A percentile compares a stretch with the other conserved stretches of the same genome.
Conservation (phyloP, 441 rosid genomes). For the Populus trichocarpa region DNA sequence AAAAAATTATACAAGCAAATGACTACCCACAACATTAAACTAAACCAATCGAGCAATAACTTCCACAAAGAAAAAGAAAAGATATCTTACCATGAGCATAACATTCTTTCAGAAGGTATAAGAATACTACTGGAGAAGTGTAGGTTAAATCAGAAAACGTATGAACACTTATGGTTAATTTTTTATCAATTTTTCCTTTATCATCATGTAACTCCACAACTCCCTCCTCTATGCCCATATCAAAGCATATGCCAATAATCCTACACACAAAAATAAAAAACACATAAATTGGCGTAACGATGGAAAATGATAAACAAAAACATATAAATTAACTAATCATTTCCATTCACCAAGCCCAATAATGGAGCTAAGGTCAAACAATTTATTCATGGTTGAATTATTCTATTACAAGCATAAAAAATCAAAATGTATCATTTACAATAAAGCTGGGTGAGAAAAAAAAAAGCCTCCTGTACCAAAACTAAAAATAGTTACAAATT, state of each 20-base stretch:
- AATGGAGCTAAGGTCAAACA: not conserved
- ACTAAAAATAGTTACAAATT: not conserved
- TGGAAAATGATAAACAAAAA: not conserved
- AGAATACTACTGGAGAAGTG: slow-evolving; percentile 73
- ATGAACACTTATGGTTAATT: slow-evolving; percentile 47
- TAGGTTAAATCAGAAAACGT: slow-evolving; percentile 59
- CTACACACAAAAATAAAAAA: not conserved
- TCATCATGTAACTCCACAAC: slow-evolving; percentile 12
- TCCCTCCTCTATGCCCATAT: slow-evolving; percentile 46
- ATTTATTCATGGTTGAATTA: not conserved
- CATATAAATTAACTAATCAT: not conserved
- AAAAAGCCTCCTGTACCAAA: not conserved
- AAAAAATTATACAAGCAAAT: not conserved
- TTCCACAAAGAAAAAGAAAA: not conserved
- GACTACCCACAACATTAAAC: not conserved
- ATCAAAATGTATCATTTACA: not conserved
- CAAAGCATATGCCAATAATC: slow-evolving; percentile 9
- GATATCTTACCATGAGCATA: slow-evolving; percentile 58
- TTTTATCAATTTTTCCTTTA: slow-evolving; percentile 19
- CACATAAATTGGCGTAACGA: not conserved
- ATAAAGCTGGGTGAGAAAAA: not conserved
- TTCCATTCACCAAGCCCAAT: not conserved
- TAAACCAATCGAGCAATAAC: not conserved
- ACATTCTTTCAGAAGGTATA: slow-evolving; percentile 83
- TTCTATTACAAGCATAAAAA: not conserved